phyloP scores from a whole-genome alignment of 2,329 filamentous ascomycete genomes.

The Gnomoniopsis sp. region DNA sequence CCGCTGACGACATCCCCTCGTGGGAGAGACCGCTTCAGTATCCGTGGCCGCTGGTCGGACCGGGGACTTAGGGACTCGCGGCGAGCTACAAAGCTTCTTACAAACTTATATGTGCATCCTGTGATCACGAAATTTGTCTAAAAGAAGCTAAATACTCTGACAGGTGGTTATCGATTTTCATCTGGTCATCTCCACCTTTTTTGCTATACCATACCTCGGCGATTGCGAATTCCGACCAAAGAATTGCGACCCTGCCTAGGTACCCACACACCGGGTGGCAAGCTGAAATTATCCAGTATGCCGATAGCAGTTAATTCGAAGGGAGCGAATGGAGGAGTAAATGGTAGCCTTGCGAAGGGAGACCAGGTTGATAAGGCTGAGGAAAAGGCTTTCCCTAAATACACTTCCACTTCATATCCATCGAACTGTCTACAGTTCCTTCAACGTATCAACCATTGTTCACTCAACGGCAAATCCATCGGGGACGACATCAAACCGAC shows the following conservation, averaged over 20 bases:
- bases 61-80: conserved; percentile 14
- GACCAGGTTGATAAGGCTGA: not conserved
- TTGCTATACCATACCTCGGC: not conserved
- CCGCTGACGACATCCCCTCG: not conserved
- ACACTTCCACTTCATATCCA: conserved; percentile 13
- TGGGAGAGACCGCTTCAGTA: not conserved
- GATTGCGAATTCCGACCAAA: conserved; percentile 5
- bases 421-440: conserved; percentile 14
- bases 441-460: not conserved
- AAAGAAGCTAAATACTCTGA: not conserved
- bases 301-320: conserved; percentile 1
- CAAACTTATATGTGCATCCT: not conserved
- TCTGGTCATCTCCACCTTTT: not conserved
- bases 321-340: not conserved
- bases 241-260: not conserved
- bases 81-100: not conserved
- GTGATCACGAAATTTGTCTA: not conserved
- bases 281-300: not conserved
- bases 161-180: not conserved
- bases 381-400: not conserved
- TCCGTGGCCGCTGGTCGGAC: not conserved
- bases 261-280: not conserved
- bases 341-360: not conserved
- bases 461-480: not conserved
- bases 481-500: not conserved